Base-by-base conservation (phyloP, 2,329 filamentous ascomycete species). In the Sporothrix humicola region DNA sequence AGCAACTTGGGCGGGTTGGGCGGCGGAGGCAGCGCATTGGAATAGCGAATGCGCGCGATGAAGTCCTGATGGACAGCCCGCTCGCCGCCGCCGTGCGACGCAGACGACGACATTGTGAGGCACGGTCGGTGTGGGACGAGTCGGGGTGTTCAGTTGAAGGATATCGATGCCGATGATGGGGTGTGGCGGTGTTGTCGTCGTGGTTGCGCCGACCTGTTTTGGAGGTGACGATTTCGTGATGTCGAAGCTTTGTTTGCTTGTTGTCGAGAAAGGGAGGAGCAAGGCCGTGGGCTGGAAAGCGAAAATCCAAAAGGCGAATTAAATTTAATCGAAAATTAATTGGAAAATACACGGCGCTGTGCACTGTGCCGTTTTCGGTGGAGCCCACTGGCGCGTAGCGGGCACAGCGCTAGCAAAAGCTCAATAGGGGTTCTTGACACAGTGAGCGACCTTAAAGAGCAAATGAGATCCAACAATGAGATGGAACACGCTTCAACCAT, bases 1-100 rank as follows among this genome's bases (percentile, higher is more conserved):
- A 99, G 92, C 76, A 99, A 91, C 86, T 99, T 99, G 0, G 96
- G 96, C 0, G 95, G 94, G 80, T 95, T 94, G 72, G 95, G 94
- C 72, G 96, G 96, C 76, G 96, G 95, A 76, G 96, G 96, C 17
- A 99, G 90, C 78, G 94, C 92, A 89, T 99, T 99, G 79, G 94
- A 94, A 82, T 97, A 99, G 82, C 96, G 90, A 80, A 98, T 93
- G 79, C 95, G 92, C 76, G 95, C 95, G 81, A 99, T 97, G 84
- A 98, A 98, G 83, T 99, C 96, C 84, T 99, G 96, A 81, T 97
- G 94, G 79, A 91, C 86, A 79, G 89, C 86, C 81, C 89, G 87
- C 82, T 89, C 87, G 81, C 86, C 85, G 76, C 71, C 81, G 77
- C 83, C 83, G 50, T 74, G 76, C 75, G 84, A 83, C 74, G 79